phyloP scores from a whole-genome alignment of 2,329 filamentous ascomycete genomes.

The Colletotrichum sp. region DNA sequence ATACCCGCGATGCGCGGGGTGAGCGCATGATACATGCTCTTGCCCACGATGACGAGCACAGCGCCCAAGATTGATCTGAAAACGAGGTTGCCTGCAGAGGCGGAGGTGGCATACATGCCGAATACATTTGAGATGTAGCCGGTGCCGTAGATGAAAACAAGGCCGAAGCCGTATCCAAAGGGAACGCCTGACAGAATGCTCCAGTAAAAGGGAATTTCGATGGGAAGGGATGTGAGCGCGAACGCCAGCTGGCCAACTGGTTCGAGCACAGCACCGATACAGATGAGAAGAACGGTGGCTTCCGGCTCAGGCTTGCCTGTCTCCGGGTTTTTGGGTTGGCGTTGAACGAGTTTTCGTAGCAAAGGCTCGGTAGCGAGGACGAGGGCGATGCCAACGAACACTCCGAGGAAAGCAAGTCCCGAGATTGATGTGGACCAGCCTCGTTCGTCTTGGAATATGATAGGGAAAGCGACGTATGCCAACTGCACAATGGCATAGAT shows the following conservation, averaged over 20 bases:
- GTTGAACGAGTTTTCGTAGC: conserved; percentile 58
- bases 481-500: conserved; percentile 70
- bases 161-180: conserved; percentile 67
- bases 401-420: conserved; percentile 46
- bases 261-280: conserved; percentile 62
- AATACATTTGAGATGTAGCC: conserved; percentile 70
- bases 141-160: conserved; percentile 69
- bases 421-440: conserved; percentile 63
- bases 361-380: conserved; percentile 44
- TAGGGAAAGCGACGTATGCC: conserved; percentile 69
- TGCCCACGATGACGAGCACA: conserved; percentile 63
- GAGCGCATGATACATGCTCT: conserved; percentile 60
- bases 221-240: conserved; percentile 66
- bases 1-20: conserved; percentile 67
- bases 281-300: conserved; percentile 67
- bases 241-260: conserved; percentile 68
- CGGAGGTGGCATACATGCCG: conserved; percentile 67
- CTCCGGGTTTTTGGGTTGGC: conserved; percentile 60
- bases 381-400: conserved; percentile 22
- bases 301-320: conserved; percentile 65
- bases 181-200: conserved; percentile 67
- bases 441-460: conserved; percentile 60
- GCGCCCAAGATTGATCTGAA: conserved; percentile 63
- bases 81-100: conserved; percentile 68
- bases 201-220: conserved; percentile 63